Percentiles rank a stretch among this genome's conserved stretches.
Conservation (phyloP, 1,139 yeast species). For the Blastobotrys ciferrii region DNA sequence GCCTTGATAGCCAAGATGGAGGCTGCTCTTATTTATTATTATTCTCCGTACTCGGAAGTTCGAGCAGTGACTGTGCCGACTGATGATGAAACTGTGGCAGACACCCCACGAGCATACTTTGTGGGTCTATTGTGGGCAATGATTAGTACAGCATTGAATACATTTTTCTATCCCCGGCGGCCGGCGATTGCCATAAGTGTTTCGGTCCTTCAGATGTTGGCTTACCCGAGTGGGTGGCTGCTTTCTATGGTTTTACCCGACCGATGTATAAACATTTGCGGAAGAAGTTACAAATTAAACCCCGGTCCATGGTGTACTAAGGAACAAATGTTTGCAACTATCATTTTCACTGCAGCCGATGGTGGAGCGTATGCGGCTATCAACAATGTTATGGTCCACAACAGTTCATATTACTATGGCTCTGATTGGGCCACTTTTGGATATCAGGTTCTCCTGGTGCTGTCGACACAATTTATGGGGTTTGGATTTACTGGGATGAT, state of each 20-base stretch:
- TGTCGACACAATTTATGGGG: slow-evolving; percentile 58
- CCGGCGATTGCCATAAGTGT: slow-evolving; percentile 48
- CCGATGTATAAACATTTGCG: slow-evolving; percentile 43
- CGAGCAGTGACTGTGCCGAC: slow-evolving; percentile 52
- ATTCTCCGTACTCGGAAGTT: slow-evolving; percentile 63
- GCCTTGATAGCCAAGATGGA: slow-evolving; percentile 1
- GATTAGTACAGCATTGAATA: slow-evolving; percentile 55
- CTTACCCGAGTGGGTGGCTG: slow-evolving; percentile 45
- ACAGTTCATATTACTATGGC: slow-evolving; percentile 41
- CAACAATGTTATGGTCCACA: slow-evolving; percentile 19
- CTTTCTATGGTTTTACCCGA: slow-evolving; percentile 43
- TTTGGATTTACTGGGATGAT: slow-evolving; percentile 62
- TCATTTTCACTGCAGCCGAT: slow-evolving; percentile 44
- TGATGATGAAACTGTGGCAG: slow-evolving; percentile 39
- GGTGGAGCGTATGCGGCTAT: slow-evolving; percentile 44
- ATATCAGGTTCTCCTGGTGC: slow-evolving; percentile 48
- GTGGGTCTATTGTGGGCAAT: slow-evolving; percentile 55
- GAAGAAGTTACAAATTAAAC: slow-evolving; percentile 43
- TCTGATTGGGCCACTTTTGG: slow-evolving; percentile 47
- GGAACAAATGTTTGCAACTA: slow-evolving; percentile 64
- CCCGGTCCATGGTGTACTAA: slow-evolving; percentile 66
- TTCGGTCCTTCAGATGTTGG: slow-evolving; percentile 53
- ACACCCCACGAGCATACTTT: slow-evolving; percentile 54
- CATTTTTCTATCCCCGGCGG: slow-evolving; percentile 53
- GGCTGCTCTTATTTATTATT: slow-evolving; percentile 47